phyloP scores from a whole-genome alignment of 1,284 basidiomycete genomes.

The Malassezia globosa region DNA sequence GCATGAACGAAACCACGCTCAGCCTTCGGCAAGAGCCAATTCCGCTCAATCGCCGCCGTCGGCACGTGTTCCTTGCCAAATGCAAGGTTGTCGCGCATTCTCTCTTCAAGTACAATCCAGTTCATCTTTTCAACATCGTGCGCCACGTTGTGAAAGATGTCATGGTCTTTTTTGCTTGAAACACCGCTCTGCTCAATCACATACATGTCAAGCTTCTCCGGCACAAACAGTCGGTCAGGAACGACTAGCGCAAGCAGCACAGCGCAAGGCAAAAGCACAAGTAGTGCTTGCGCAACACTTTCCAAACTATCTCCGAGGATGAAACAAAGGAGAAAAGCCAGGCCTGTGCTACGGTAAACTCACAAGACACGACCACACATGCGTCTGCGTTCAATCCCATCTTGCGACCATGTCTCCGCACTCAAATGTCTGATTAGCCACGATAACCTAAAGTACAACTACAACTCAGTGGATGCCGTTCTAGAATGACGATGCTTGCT shows the following conservation, averaged over 20 bases:
- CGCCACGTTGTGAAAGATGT: constrained; percentile 14
- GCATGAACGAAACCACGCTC: background rate
- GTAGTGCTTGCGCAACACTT: constrained; percentile 8
- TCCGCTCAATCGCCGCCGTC: too few species aligned
- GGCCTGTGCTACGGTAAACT: too few species aligned
- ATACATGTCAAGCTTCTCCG: constrained; percentile 7
- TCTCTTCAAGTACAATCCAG: constrained; percentile 6
- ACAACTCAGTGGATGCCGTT: too few species aligned
- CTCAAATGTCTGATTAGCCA: too few species aligned
- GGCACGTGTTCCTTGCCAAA: background rate
- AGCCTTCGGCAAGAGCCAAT: too few species aligned
- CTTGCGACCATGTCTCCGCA: too few species aligned
- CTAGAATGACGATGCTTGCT: background rate
- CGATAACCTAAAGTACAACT: too few species aligned
- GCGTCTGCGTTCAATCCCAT: too few species aligned
- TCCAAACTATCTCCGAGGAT: background rate
- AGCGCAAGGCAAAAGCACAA: constrained; percentile 2
- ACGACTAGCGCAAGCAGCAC: background rate
- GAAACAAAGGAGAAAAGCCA: too few species aligned
- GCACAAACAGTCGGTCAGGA: constrained; percentile 7
- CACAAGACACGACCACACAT: too few species aligned
- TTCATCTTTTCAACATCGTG: background rate
- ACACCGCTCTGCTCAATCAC: constrained; percentile 5
- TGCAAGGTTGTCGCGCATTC: background rate
- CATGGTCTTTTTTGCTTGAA: constrained; percentile 4